Evolutionary conservation across 805 yeast species (phyloP), one percentile per base, ranked within the genome.

Genomic region (Ogataea salicorniae): DNA sequence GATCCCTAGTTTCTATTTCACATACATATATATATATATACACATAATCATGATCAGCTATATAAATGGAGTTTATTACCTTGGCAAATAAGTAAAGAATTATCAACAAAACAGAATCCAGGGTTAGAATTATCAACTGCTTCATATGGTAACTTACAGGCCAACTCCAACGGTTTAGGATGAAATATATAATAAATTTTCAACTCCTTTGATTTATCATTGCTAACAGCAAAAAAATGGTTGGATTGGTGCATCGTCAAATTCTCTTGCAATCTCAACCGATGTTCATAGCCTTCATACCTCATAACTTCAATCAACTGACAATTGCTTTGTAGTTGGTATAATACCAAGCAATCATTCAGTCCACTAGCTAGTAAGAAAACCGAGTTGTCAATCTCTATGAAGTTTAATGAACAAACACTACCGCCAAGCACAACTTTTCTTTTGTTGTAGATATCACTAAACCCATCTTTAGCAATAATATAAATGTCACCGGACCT

Each of bases 351-450:
- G 3, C 23, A 31, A n/a, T 43, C 40, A 6, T 43, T 40, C 16
- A 55, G 42, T 15, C 57, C 59, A 42, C 59, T 53, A 14, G 42
- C 55, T 1, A 55, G 46, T 14, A 55, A 18, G 26, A 39, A 46
- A 6, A 29, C 35, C 5, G 42, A 17, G n/a, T 31, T 17, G 6
- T 43, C 39, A 20, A 45, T 15, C 6, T 15, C 14, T 6, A 51
- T 15, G 29, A 49, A 39, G 20, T 44, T 37, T 5, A 55, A 41
- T n/a, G 51, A 47, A 20, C 59, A 52, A 2, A 55, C 42, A 23
- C 49, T 45, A 15, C 50, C 52, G 13, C 47, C 51, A 38, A 49
- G 41, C 7, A 40, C 18, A 29, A 40, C 26, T 5, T n/a, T 37
- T n/a, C 35, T 20, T 29, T 31, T 29, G 14, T 14, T 11, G 22